Percentiles rank a stretch among this genome's conserved stretches.
phyloP scores from a whole-genome alignment of 2,329 filamentous ascomycete genomes.

The Tetracladium maxilliforme region DNA sequence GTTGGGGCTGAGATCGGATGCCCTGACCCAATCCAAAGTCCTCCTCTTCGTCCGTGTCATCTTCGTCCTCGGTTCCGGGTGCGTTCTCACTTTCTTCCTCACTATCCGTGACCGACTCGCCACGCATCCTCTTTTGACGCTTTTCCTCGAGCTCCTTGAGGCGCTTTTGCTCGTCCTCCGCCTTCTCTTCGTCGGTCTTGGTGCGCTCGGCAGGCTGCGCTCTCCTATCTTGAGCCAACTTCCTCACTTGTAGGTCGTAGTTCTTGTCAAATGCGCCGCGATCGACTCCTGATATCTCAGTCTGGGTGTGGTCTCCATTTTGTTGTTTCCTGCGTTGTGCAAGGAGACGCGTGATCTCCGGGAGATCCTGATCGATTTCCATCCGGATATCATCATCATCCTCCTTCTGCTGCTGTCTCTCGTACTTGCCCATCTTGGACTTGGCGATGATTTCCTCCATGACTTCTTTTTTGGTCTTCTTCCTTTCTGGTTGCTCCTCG shows the following conservation, averaged over 20 bases:
- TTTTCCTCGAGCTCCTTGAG: conserved; percentile 73
- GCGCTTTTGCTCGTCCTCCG: conserved; percentile 60
- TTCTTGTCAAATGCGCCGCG: conserved; percentile 62
- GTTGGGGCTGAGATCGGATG: conserved; percentile 25
- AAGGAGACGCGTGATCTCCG: conserved; percentile 61
- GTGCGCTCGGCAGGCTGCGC: conserved; percentile 77
- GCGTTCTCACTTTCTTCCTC: conserved; percentile 38
- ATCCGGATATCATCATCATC: conserved; percentile 80
- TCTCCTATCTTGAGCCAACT: conserved; percentile 71
- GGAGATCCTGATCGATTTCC: conserved; percentile 72
- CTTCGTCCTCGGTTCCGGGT: conserved; percentile 15
- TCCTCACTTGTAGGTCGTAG: conserved; percentile 72
- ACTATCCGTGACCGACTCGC: conserved; percentile 56
- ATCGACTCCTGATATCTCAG: conserved; percentile 34
- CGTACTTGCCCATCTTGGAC: conserved; percentile 89
- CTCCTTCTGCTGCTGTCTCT: conserved; percentile 83
- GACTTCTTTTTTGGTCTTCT: conserved; percentile 91
- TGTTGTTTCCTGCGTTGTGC: too few species aligned
- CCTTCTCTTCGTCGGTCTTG: conserved; percentile 80
- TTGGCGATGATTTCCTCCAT: conserved; percentile 98
- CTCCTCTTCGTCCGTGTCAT: conserved; percentile 31
- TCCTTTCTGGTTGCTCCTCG: conserved; percentile 56
- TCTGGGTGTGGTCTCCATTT: conserved; percentile 1
- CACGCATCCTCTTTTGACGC: conserved; percentile 73
- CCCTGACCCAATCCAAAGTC: conserved; percentile 46